A percentile compares a stretch with the other conserved stretches of the same genome.
These are phyloP conservation scores for Naganishia vishniacii DNA, from an alignment of 768 basidiomycete genomes.

Conservation along the genomic window DNA sequence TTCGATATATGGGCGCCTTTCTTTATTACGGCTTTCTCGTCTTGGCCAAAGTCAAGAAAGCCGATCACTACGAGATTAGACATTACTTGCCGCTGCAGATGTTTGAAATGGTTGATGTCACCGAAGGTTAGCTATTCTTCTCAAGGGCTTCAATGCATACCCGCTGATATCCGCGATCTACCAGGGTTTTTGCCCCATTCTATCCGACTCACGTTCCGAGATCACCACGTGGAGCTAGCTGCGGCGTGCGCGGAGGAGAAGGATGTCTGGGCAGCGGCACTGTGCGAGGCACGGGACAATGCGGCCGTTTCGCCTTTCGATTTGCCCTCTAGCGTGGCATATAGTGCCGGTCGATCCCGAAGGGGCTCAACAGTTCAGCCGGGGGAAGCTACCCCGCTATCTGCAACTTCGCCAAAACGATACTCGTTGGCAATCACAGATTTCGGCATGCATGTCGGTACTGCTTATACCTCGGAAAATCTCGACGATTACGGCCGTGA, in stretches of 20 bases:
- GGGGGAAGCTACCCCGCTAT: slow-evolving; percentile 26
- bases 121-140: slow-evolving; percentile 60
- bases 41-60: slow-evolving; percentile 75
- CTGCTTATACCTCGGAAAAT: neutral
- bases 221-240: slow-evolving; percentile 76
- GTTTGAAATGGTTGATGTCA: slow-evolving; percentile 65
- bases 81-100: slow-evolving; percentile 79
- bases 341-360: slow-evolving; percentile 3
- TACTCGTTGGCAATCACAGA: slow-evolving; percentile 29
- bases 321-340: slow-evolving; percentile 38
- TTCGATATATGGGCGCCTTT: slow-evolving; percentile 85
- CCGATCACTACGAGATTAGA: slow-evolving; percentile 68
- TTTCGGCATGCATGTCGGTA: slow-evolving; percentile 1
- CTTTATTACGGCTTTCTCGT: slow-evolving; percentile 84
- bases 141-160: too few relatives aligned
- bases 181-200: slow-evolving; percentile 73
- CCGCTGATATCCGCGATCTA: slow-evolving; percentile 8
- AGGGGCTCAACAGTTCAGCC: neutral
- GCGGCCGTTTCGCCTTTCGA: slow-evolving; percentile 55
- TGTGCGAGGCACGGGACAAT: slow-evolving; percentile 53
- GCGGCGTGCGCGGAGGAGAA: slow-evolving; percentile 80
- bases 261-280: slow-evolving; percentile 71
- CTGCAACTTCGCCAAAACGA: slow-evolving; percentile 35
- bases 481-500: neutral
- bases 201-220: slow-evolving; percentile 65